Base-by-base conservation (phyloP, 768 basidiomycete genomes). In the Collybia sp. region DNA sequence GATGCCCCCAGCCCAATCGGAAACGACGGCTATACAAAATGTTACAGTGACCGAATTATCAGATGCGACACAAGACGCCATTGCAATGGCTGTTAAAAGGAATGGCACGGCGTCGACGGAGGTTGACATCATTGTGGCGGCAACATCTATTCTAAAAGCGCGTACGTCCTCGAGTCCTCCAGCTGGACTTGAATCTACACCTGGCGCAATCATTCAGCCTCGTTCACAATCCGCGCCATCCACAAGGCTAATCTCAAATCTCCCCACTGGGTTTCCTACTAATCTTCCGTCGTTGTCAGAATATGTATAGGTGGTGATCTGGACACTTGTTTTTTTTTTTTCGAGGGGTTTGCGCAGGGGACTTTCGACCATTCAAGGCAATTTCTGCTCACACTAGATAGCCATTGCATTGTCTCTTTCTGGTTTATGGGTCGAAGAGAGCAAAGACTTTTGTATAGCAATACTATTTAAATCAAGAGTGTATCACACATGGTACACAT, bases 31-130 rank as follows among this genome's bases (percentile, higher is more conserved):
- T 13, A 71, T 74, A 31, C 75, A 74, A 55, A 71, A 69, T 41
- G 75, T 78, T 42, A 74, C 73, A 34, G 71, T 78, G 32, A 68
- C 66, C 47, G 75, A 78, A 49, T 61, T 80, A 52, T 72, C 75
- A 16, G 71, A 76, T 49, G 73, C 73, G 44, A 77, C 77, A 34
- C 74, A 77, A 49, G 72, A 70, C 47, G 89, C 88, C 15, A 88
- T 92, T 49, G 90, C 88, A 30, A 79, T 83, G 58, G 89, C 89
- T 33, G 88, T 92, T 33, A 85, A 84, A 57, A 79, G 83, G 59
- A 80, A 81, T 34, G 85, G 86, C 25, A 78, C 81, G 12, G 63
- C 76, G 35, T 85, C 85, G 31, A 87, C 81, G 44, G 88, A 88
- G 56, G 83, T 91, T 43, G 87, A 90, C 54, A 86, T 90, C 53